These are phyloP conservation scores for Vitis rupestris DNA, from an alignment of 164 flowering plant species.

Conservation along the genomic window DNA sequence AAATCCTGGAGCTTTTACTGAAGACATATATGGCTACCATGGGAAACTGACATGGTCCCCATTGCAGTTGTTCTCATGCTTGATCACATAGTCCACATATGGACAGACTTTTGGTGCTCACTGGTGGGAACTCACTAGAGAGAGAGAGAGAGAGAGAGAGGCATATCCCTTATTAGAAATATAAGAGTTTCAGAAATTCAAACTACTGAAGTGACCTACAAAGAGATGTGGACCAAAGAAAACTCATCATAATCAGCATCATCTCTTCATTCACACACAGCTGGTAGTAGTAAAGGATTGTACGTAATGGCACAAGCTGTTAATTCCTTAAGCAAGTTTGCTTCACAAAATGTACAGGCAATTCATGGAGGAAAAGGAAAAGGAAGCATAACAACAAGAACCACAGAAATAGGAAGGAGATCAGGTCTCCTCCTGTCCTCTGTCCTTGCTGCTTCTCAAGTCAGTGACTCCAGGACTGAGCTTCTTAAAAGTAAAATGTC, in stretches of 20 bases:
- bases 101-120: too few relatives aligned
- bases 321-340: slow-evolving; percentile 29
- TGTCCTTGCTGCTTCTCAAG: slow-evolving; percentile 21
- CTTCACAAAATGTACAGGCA: slow-evolving; percentile 39
- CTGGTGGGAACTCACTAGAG: too few relatives aligned
- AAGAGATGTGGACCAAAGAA: neutral
- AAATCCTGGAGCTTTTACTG: too few relatives aligned
- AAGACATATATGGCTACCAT: too few relatives aligned
- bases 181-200: too few relatives aligned
- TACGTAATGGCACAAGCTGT: slow-evolving; percentile 43
- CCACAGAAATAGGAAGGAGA: slow-evolving; percentile 37
- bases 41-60: too few relatives aligned
- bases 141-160: too few relatives aligned
- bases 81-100: too few relatives aligned
- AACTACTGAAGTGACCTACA: neutral
- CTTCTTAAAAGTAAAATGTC: slow-evolving; percentile 50
- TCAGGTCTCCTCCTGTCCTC: slow-evolving; percentile 39
- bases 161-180: too few relatives aligned
- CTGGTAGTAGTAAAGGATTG: slow-evolving; percentile 21
- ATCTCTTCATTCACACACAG: slow-evolving; percentile 3
- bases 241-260: slow-evolving; percentile 10
- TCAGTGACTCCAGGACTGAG: slow-evolving; percentile 38
- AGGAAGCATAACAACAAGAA: neutral
- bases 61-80: too few relatives aligned
- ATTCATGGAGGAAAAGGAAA: slow-evolving; percentile 23